phyloP scores from a whole-genome alignment of 495 filamentous ascomycete species.

The Jackrogersella minutella region DNA sequence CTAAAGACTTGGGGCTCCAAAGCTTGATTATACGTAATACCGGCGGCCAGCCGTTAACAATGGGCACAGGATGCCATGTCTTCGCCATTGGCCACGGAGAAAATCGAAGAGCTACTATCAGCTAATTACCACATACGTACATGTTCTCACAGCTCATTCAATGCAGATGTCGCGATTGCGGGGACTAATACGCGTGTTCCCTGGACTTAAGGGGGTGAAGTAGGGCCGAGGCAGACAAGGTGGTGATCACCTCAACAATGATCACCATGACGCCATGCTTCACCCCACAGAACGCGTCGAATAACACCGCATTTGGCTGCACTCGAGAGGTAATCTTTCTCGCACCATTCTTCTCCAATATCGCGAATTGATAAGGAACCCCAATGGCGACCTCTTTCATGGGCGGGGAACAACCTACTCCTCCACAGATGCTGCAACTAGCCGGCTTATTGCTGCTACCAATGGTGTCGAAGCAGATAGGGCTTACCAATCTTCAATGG shows the following conservation, averaged over 20 bases:
- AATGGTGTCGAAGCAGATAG: constrained; percentile 5
- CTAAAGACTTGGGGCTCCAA: background rate
- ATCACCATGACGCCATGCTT: constrained; percentile 35
- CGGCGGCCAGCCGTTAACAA: background rate
- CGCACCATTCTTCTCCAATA: constrained; percentile 41
- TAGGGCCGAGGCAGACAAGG: constrained; percentile 13
- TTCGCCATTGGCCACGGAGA: background rate
- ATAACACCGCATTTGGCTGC: constrained; percentile 12
- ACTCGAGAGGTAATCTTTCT: constrained; percentile 11
- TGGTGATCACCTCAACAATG: constrained; percentile 34
- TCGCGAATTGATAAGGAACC: constrained; percentile 40
- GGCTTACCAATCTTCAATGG: constrained; percentile 31
- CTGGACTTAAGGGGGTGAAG: background rate
- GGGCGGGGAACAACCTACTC: constrained; percentile 25
- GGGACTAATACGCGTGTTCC: background rate
- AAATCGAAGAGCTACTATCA: background rate
- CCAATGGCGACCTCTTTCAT: constrained; percentile 35
- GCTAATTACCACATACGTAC: too few relatives aligned
- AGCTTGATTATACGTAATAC: background rate
- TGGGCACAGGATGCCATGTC: background rate
- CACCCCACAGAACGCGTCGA: constrained; percentile 28
- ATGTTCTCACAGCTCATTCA: constrained; percentile 5
- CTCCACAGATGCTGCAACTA: constrained; percentile 20
- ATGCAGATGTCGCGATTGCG: constrained; percentile 1
- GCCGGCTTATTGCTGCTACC: background rate